phyloP scores from a whole-genome alignment of 2,329 filamentous ascomycete species.

The Stagonosporopsis tanaceti region DNA sequence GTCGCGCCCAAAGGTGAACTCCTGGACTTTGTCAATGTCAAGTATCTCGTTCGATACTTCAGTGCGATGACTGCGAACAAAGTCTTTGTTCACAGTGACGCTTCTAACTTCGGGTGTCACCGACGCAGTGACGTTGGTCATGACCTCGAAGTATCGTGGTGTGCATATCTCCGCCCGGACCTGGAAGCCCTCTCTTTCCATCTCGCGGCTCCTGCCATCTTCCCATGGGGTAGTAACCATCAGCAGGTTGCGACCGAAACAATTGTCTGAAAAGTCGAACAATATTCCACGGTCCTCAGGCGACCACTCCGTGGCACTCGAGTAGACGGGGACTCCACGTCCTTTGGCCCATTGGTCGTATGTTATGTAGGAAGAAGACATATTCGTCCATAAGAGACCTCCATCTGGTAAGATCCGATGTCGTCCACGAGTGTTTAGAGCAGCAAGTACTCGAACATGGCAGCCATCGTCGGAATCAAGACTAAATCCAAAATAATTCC shows the following conservation, averaged over 20 bases:
- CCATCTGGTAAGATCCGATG: not conserved
- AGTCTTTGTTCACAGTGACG: conserved; percentile 7
- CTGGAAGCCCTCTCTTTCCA: conserved; percentile 7
- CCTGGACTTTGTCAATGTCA: conserved; percentile 7
- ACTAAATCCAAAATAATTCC: too few species aligned
- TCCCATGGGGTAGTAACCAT: conserved; percentile 14
- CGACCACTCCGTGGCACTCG: not conserved
- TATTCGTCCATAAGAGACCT: conserved; percentile 9
- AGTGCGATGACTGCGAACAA: conserved; percentile 1
- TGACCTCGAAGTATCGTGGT: conserved; percentile 17
- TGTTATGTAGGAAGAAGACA: conserved; percentile 1
- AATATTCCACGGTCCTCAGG: too few species aligned
- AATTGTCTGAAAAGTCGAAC: not conserved
- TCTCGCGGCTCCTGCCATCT: not conserved
- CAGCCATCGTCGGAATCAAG: too few species aligned
- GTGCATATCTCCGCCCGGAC: conserved; percentile 21
- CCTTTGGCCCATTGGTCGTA: not conserved
- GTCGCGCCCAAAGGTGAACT: conserved; percentile 10
- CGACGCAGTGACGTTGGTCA: conserved; percentile 12
- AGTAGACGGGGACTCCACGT: not conserved
- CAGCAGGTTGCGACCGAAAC: not conserved
- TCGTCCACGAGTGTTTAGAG: not conserved
- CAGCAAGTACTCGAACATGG: too few species aligned
- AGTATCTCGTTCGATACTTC: not conserved
- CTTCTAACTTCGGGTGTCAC: not conserved